These are phyloP conservation scores for Plasmodium cynomolgi DNA, from an alignment of 169 alveolate species.

Conservation along the genomic window DNA sequence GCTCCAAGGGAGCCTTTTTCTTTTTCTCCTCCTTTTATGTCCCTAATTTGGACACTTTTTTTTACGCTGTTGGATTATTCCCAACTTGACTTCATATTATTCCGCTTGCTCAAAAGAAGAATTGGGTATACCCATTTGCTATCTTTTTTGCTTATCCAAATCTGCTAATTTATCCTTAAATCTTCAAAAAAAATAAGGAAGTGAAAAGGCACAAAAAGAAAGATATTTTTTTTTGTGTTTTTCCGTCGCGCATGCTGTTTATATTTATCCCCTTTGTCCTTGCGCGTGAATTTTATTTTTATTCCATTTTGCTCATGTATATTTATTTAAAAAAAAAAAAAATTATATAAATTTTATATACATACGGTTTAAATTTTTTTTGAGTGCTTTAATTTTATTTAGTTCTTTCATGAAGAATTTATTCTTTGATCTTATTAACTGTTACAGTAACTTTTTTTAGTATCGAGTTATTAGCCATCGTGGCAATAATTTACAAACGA, in stretches of 20 bases:
- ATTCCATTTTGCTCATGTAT: not conserved
- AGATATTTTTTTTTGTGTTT: not conserved
- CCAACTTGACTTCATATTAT: not conserved
- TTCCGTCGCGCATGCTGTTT: not conserved
- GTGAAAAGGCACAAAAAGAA: not conserved
- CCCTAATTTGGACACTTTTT: not conserved
- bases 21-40: not conserved
- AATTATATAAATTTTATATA: too few relatives aligned
- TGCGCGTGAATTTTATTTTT: not conserved
- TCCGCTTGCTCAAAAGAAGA: not conserved
- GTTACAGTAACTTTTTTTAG: not conserved
- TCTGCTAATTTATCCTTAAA: not conserved
- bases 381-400: not conserved
- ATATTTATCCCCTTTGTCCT: not conserved
- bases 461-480: not conserved
- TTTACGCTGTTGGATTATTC: not conserved
- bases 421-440: not conserved
- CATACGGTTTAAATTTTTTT: not conserved
- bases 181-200: not conserved
- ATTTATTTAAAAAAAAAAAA: not conserved
- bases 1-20: not conserved
- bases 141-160: not conserved
- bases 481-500: not conserved
- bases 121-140: not conserved
- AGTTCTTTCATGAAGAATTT: not conserved